Conservation (phyloP, 495 filamentous ascomycete genomes). For the Diplogelasinospora grovesii region DNA sequence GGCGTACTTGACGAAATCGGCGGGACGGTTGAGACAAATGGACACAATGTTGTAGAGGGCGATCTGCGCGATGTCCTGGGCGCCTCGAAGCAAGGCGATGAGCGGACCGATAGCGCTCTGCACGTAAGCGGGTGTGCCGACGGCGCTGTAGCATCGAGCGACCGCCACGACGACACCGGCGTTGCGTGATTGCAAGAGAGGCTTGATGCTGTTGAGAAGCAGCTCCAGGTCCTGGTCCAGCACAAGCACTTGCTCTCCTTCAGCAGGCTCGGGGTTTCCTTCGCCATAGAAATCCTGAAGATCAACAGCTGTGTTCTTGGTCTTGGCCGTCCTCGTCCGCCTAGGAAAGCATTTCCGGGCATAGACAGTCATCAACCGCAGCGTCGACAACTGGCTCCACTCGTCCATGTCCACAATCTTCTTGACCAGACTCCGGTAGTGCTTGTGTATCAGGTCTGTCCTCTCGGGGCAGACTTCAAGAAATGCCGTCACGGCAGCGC, state of each 20-base stretch:
- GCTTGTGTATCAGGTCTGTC: constrained; percentile 81
- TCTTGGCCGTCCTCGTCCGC: constrained; percentile 49
- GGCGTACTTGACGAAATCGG: constrained; percentile 73
- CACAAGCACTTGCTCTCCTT: constrained; percentile 50
- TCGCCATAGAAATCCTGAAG: constrained; percentile 72
- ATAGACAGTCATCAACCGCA: constrained; percentile 77
- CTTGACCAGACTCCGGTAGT: constrained; percentile 74
- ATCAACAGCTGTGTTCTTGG: constrained; percentile 29
- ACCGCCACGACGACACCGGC: constrained; percentile 87
- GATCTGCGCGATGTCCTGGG: constrained; percentile 79
- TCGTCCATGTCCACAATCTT: constrained; percentile 99
- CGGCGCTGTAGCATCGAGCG: constrained; percentile 72
- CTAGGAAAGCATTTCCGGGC: constrained; percentile 82
- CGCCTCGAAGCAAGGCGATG: constrained; percentile 73
- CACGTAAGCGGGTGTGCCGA: constrained; percentile 71
- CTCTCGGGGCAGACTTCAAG: constrained; percentile 81
- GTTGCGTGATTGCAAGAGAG: constrained; percentile 86
- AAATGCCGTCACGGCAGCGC: constrained; percentile 84
- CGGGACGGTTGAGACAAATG: constrained; percentile 65
- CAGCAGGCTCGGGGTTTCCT: constrained; percentile 35
- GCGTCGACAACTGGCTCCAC: constrained; percentile 82
- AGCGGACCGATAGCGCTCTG: constrained; percentile 69
- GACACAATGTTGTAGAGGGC: constrained; percentile 91
- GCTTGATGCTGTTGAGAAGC: constrained; percentile 69
- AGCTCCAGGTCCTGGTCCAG: constrained; percentile 80